Percentiles rank a stretch among this genome's conserved stretches.
Evolutionary conservation across 257 asterid species (phyloP).

Genomic region (Osmanthus fragrans): DNA sequence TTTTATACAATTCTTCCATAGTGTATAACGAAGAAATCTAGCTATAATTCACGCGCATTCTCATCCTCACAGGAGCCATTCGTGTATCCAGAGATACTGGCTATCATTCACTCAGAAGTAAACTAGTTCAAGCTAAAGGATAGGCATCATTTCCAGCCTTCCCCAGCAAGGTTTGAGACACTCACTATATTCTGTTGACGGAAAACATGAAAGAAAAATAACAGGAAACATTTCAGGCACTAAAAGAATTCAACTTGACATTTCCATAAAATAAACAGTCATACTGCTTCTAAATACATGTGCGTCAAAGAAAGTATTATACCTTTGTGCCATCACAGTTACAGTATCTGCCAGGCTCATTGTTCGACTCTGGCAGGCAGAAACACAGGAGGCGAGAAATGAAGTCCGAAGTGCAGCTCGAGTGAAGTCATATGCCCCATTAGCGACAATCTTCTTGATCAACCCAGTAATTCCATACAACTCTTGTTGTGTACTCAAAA

Average conservation of each 20-base stretch:
- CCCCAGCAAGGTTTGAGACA: background rate
- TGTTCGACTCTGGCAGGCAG: slow-evolving; percentile 96
- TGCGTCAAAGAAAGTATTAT: slow-evolving; percentile 6
- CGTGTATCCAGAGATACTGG: background rate
- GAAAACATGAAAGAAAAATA: background rate
- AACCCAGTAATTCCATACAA: slow-evolving; percentile 74
- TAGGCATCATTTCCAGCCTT: background rate
- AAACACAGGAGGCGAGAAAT: slow-evolving; percentile 95
- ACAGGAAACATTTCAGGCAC: background rate
- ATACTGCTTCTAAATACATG: background rate
- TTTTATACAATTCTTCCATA: background rate
- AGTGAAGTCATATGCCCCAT: slow-evolving; percentile 93
- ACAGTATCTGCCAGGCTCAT: slow-evolving; percentile 97
- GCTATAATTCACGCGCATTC: background rate
- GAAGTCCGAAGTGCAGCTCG: slow-evolving; percentile 95
- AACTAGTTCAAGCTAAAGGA: background rate
- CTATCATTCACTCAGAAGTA: background rate
- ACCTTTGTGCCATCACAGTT: slow-evolving; percentile 97
- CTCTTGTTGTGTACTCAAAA: slow-evolving; percentile 73
- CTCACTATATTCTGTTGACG: slow-evolving; percentile 8
- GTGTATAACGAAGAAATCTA: background rate
- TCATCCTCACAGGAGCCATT: background rate
- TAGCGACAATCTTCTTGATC: slow-evolving; percentile 74
- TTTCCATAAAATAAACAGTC: background rate
- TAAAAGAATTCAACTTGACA: background rate